phyloP scores from a whole-genome alignment of 2,329 filamentous ascomycete species.

The Corynespora cassiicola region DNA sequence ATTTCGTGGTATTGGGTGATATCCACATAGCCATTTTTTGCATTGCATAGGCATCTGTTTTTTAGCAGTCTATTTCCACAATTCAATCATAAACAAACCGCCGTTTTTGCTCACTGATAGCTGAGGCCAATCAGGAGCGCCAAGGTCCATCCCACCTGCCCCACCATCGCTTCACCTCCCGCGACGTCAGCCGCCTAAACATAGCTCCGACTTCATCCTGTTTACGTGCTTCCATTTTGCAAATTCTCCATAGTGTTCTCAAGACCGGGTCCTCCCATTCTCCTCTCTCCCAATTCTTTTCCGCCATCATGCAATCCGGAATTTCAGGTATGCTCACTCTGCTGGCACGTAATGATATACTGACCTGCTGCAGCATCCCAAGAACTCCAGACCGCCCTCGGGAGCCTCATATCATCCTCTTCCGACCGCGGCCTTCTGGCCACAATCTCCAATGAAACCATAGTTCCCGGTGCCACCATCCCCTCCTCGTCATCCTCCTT shows the following conservation, averaged over 20 bases:
- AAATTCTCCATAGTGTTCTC: too few relatives aligned
- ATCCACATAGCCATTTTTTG: too few relatives aligned
- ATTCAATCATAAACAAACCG: too few relatives aligned
- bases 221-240: too few relatives aligned
- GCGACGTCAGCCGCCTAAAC: constrained; percentile 33
- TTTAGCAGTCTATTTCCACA: too few relatives aligned
- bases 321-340: constrained; percentile 73
- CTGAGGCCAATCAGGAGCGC: constrained; percentile 1
- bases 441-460: constrained; percentile 71
- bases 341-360: too few relatives aligned
- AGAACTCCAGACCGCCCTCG: constrained; percentile 79
- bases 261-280: too few relatives aligned
- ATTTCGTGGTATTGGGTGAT: constrained; percentile 15
- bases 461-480: constrained; percentile 67
- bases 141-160: constrained; percentile 27
- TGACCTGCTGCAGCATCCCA: constrained; percentile 69
- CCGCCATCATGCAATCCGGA: constrained; percentile 74
- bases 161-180: constrained; percentile 22
- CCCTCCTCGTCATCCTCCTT: constrained; percentile 62
- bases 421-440: constrained; percentile 73
- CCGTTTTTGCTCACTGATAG: too few relatives aligned
- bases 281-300: not conserved
- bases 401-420: constrained; percentile 67
- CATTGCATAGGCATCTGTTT: too few relatives aligned
- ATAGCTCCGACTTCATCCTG: constrained; percentile 7